phyloP scores from a whole-genome alignment of 805 yeast genomes.

The Candida saitoana region DNA sequence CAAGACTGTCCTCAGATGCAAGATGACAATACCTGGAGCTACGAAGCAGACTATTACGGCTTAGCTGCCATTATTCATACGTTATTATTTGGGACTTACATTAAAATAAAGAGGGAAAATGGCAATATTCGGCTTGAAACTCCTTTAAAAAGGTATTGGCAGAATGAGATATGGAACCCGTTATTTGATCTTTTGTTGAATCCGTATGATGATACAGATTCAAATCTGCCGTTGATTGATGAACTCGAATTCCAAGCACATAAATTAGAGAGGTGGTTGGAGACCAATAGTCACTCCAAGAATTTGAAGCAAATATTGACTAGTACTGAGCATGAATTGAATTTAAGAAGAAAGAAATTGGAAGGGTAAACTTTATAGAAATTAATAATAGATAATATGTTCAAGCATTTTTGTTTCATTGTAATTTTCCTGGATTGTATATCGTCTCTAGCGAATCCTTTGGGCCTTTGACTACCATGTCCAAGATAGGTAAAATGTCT shows the following conservation, averaged over 20 bases:
- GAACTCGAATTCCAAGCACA: slow-evolving; percentile 30
- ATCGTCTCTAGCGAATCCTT: no score
- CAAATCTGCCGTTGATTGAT: slow-evolving; percentile 37
- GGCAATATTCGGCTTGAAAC: slow-evolving; percentile 35
- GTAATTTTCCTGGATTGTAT: no score
- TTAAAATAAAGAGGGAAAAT: slow-evolving; percentile 37
- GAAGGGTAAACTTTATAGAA: slow-evolving; percentile 2
- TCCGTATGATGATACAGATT: slow-evolving; percentile 33
- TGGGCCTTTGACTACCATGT: no score
- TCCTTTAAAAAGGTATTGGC: slow-evolving; percentile 72
- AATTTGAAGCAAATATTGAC: slow-evolving; percentile 28
- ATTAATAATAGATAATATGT: no score
- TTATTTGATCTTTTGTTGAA: slow-evolving; percentile 64
- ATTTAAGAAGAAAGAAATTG: slow-evolving; percentile 4
- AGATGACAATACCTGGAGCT: slow-evolving; percentile 60
- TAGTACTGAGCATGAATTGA: slow-evolving; percentile 30
- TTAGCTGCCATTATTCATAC: slow-evolving; percentile 71
- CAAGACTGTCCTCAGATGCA: slow-evolving; percentile 75
- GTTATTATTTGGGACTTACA: slow-evolving; percentile 65
- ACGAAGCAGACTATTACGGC: slow-evolving; percentile 81
- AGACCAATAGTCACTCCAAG: slow-evolving; percentile 13
- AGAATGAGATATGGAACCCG: slow-evolving; percentile 62
- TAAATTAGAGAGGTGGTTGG: slow-evolving; percentile 42
- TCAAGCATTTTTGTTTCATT: no score
- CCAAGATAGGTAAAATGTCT: no score